Percentiles rank a stretch among this genome's conserved stretches.
Conservation (phyloP, 2,329 filamentous ascomycete species). For the Fusarium coicis region DNA sequence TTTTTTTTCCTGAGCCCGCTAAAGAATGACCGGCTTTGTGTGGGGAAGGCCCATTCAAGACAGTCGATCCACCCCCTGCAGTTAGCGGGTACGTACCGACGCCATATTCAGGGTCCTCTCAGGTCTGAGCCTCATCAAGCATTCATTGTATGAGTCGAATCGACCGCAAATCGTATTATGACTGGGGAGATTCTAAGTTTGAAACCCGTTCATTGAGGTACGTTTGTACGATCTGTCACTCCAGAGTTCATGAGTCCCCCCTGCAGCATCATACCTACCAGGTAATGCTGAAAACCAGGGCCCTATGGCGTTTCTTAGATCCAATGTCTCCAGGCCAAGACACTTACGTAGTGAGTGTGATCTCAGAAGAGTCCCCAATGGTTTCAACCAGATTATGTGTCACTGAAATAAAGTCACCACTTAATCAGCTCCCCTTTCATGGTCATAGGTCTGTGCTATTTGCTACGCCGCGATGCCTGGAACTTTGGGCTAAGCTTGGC, state of each 20-base stretch:
- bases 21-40: constrained; percentile 14
- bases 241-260: not conserved
- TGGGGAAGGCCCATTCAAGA: constrained; percentile 29
- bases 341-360: not conserved
- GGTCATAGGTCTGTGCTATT: too few relatives aligned
- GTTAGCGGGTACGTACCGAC: constrained; percentile 22
- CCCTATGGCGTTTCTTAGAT: not conserved
- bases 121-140: constrained; percentile 11
- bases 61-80: constrained; percentile 30
- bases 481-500: not conserved
- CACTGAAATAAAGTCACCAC: not conserved
- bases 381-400: not conserved
- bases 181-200: not conserved
- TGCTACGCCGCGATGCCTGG: not conserved
- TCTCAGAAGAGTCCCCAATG: not conserved
- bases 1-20: constrained; percentile 34
- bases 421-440: not conserved
- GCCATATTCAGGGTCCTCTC: constrained; percentile 20
- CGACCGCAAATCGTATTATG: not conserved
- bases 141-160: not conserved
- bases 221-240: too few relatives aligned
- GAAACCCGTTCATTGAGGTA: too few relatives aligned
- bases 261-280: not conserved
- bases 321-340: not conserved
- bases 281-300: not conserved